These are phyloP conservation scores for Lunularia cruciata DNA, from an alignment of 225 moss, liverwort and hornwort genomes.

Conservation along the genomic window DNA sequence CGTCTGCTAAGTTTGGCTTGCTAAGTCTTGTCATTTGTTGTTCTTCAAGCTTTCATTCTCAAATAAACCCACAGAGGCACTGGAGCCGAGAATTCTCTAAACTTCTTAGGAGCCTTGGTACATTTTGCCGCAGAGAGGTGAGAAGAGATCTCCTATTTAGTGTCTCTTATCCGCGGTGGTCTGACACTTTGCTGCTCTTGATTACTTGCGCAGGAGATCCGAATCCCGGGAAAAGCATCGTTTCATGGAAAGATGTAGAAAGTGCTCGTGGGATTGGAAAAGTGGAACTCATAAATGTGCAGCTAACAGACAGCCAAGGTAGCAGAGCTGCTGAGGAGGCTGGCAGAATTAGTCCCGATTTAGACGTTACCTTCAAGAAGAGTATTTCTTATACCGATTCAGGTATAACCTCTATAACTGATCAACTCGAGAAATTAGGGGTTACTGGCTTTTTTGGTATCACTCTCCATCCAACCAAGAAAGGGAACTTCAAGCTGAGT, in stretches of 20 bases:
- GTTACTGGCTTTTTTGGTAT: not conserved
- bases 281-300: not conserved
- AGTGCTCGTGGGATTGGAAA: not conserved
- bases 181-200: too few species aligned
- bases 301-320: not conserved
- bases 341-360: not conserved
- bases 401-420: not conserved
- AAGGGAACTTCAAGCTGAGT: not conserved
- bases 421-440: not conserved
- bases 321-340: not conserved
- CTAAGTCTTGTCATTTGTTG: too few species aligned
- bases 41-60: too few species aligned
- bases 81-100: too few species aligned
- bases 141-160: too few species aligned
- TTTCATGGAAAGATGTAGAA: not conserved
- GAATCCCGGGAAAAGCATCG: not conserved
- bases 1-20: too few species aligned
- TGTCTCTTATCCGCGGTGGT: too few species aligned
- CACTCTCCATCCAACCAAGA: not conserved
- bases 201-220: constrained; percentile 1
- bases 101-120: too few species aligned
- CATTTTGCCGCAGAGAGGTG: too few species aligned
- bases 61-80: too few species aligned
- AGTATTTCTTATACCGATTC: not conserved
- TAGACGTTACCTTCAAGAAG: not conserved